Base-by-base conservation (phyloP, 495 filamentous ascomycete genomes). In the Aspergillus funiculosus region DNA sequence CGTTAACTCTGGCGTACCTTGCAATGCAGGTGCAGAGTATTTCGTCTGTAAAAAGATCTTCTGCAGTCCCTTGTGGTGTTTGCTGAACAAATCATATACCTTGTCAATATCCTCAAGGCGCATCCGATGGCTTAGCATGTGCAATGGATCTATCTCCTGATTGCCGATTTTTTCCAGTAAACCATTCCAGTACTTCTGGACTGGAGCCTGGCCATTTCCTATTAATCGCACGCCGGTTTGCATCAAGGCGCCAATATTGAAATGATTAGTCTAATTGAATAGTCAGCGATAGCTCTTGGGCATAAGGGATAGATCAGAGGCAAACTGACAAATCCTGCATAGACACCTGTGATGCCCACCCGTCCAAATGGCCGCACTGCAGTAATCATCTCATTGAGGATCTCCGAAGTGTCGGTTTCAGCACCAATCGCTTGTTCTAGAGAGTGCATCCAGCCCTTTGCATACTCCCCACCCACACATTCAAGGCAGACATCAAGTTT, bases 181-280 rank as follows among this genome's bases (percentile, higher is more conserved):
- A 1, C 86, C 69, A 17, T 85, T 69, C 88, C 86, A 94, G 66
- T 94, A 92, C 43, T 78, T 77, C 31, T 90, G 86, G 4, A 94
- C 87, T 0, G 86, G 87, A 0, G 86, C 83, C 60, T 94, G 89
- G 2, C 89, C 87, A 57, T 87, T 87, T 32, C 89, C 86, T 46
- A 86, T 84, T 11, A 94, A 72, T 1, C 80, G 79, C 51, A 94
- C 81, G 20, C 89, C 88, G 35, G 83, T 81, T 63, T 94, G 80
- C 89, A 95, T 95, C 14, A 95, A 55, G 1, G 86, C 76, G 21
- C 89, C 86, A 54, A 94, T 82, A 54, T 87, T 86, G 74, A 90
- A 87, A 51, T 89, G 83, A 52, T 82, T 90, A 4, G 82, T 85
- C 80, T 85, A 41, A 2, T 6, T 21, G n/a, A 27, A 28, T 11